These are phyloP conservation scores for Gastrolobium villosum DNA, from an alignment of 306 rosid species.

Conservation along the genomic window DNA sequence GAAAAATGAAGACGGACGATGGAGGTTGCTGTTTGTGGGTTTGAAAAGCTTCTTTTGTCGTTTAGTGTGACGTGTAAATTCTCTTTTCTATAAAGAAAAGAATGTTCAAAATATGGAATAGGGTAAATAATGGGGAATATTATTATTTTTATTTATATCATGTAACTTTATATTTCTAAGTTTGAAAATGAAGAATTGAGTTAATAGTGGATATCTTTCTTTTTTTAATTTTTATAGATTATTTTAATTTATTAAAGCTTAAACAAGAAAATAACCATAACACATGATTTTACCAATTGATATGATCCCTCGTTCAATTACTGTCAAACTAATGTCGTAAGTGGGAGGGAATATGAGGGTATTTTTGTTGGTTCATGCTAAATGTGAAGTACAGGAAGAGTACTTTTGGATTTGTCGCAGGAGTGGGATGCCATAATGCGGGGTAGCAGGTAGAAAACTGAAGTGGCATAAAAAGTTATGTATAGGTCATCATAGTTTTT, in stretches of 20 bases:
- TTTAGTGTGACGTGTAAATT: constrained; percentile 61
- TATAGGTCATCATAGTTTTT: neutral
- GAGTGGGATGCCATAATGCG: neutral
- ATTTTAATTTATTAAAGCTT: neutral
- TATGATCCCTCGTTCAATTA: too few relatives aligned
- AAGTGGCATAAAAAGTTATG: neutral
- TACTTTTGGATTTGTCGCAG: neutral
- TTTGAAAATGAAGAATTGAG: neutral
- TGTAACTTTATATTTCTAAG: neutral
- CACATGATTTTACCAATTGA: too few relatives aligned
- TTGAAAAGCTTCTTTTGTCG: constrained; percentile 48
- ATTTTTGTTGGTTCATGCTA: neutral
- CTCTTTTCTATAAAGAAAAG: neutral
- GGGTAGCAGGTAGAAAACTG: neutral
- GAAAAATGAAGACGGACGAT: neutral
- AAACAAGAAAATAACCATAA: too few relatives aligned
- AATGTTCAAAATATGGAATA: constrained; percentile 16
- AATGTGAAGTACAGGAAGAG: neutral
- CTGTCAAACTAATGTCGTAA: too few relatives aligned
- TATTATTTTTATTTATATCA: neutral
- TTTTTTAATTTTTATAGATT: too few relatives aligned
- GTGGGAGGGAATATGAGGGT: neutral
- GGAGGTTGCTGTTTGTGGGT: neutral
- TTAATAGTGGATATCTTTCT: neutral
- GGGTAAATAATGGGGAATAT: neutral